Evolutionary conservation across 2,329 filamentous ascomycete species (phyloP), one percentile per base, ranked within the genome.

Genomic region (Macroventuria anomochaeta): DNA sequence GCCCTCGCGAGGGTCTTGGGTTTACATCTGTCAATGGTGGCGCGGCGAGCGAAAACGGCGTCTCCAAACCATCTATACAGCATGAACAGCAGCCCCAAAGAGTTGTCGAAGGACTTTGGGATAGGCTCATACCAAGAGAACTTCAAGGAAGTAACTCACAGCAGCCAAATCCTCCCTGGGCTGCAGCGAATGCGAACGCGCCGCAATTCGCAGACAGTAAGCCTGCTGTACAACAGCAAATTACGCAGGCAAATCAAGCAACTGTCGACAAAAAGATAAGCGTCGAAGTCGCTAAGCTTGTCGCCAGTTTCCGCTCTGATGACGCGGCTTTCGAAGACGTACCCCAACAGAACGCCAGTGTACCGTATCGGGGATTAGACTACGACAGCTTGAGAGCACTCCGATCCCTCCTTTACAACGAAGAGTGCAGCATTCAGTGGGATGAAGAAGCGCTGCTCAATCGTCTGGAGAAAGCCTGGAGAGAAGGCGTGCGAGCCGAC

Each of bases 381-480:
- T 57, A 64, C 25, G 70, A 72, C 11, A 68, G 61, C 6, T 33
- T 72, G 25, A 56, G 60, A 18, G 69, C 69, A 17, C 62, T 73
- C 11, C 70, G 71, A 20, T 57, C 64, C 12, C 69, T 71, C 43
- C 63, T 72, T 11, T 72, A 72, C 39, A 59, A 57, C 23, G 67
- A 71, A 43, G 65, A 68, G 23, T 53, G 52, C 15, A 59, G 56
- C 17, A 43, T 61, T 7, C 44, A 58, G 11, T 59, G 65, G 47
- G 67, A 73, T 13, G 70, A 73, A 46, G 65, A 71, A 12, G 39
- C 57, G 18, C 58, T 73, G 7, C 66, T 73, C 11, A 67, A 65
- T 18, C 62, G 61, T 11, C 53, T 72, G 15, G 71, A 73, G 57
- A 64, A 49, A 20, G 59, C 57, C 3, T 73, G 71, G 71, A 58